Evolutionary conservation across 2,329 filamentous ascomycete genomes (phyloP), one percentile per base, ranked within the genome.

Genomic region (Fusarium concolor): DNA sequence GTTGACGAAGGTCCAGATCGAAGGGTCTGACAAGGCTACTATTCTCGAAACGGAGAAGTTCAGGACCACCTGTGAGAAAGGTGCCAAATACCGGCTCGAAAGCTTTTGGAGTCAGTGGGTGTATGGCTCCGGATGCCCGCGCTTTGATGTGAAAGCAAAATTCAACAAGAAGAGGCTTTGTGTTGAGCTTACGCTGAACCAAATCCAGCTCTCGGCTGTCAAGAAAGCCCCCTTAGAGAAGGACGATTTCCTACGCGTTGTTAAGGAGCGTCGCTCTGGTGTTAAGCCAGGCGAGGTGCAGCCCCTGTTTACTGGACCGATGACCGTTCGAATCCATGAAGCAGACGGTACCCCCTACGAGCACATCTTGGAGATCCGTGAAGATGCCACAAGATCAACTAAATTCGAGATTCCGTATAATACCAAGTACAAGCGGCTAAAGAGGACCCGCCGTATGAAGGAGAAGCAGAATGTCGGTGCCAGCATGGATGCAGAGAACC

Each of bases 141-240:
- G 90, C 41, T 97, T 99, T 71, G 86, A 91, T 47, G 92, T 97
- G 47, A 92, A 89, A 38, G 94, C 97, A 70, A 88, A 90, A 18
- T 99, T 99, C 81, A 99, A 99, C 77, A 98, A 98, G 82, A 99
- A 99, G 82, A 92, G 96, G 72, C 85, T 98, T 6, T 94, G 95
- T 28, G 93, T 99, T 2, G 94, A 98, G 78, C 92, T 99, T 84
- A 91, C 89, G 11, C 92, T 99, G 67, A 87, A 87, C 50, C 96
- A 99, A 78, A 87, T 88, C 1, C 93, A 90, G 64, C 86, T 80
- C 75, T 84, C 79, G 75, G 71, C 68, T 7, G 69, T 62, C 15
- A 79, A 78, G 66, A 79, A 75, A 42, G 86, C 77, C 4, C 79
- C 79, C 5, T 82, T 97, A 15, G 86, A 90, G 20, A 91, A 91